These are phyloP conservation scores for Amyloporia xantha DNA, from an alignment of 768 basidiomycete species.

Conservation along the genomic window DNA sequence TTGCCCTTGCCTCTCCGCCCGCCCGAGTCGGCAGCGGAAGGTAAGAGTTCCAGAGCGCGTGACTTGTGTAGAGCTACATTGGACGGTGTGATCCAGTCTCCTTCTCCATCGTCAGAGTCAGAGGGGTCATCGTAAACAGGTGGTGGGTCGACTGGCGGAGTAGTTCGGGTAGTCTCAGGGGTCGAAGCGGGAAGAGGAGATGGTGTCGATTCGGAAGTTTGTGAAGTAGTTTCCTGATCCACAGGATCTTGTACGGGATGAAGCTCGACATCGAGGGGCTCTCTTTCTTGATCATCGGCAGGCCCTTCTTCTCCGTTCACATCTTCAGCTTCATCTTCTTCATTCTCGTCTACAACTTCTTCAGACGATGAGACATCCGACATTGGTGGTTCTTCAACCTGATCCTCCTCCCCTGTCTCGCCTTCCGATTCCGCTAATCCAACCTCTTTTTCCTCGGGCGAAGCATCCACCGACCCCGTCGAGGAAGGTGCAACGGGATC, in stretches of 20 bases:
- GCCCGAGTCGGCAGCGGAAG: slow-evolving; percentile 35
- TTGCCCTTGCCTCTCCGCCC: slow-evolving; percentile 24
- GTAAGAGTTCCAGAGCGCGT: slow-evolving; percentile 75
- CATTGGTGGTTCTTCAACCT: slow-evolving; percentile 4
- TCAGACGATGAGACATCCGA: slow-evolving; percentile 1
- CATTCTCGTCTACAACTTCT: neutral
- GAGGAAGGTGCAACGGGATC: no score
- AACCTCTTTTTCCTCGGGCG: no score
- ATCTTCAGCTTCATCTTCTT: slow-evolving; percentile 11
- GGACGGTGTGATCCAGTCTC: slow-evolving; percentile 94
- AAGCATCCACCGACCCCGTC: no score
- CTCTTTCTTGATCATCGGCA: slow-evolving; percentile 16
- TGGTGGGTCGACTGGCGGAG: slow-evolving; percentile 9
- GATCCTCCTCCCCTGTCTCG: neutral
- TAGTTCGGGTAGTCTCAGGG: slow-evolving; percentile 12
- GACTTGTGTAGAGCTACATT: slow-evolving; percentile 87
- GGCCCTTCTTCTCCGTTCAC: slow-evolving; percentile 10
- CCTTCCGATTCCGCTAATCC: no score
- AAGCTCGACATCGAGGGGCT: slow-evolving; percentile 43
- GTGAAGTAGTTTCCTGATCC: neutral
- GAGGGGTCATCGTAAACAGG: slow-evolving; percentile 71
- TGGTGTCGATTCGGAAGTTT: neutral
- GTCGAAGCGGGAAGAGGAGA: no score
- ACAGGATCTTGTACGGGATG: slow-evolving; percentile 25
- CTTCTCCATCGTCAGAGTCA: slow-evolving; percentile 76